Conservation (phyloP, 495 filamentous ascomycete species). For the Thozetella sp. region DNA sequence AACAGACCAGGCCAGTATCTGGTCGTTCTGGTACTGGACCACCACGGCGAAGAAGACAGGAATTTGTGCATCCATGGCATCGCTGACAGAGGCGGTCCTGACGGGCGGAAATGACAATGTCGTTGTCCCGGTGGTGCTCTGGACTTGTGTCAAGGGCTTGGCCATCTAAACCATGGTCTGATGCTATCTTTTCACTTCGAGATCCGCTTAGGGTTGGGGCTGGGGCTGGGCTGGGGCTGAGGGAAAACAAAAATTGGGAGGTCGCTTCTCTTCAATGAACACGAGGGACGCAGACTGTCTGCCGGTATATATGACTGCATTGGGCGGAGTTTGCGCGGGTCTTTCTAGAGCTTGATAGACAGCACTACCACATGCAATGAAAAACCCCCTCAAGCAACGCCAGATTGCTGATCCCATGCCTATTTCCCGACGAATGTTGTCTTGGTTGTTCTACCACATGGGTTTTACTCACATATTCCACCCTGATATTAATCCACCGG, state of each 20-base stretch:
- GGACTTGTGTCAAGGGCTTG: slow-evolving; percentile 83
- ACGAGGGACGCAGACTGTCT: not conserved
- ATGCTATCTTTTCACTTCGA: not conserved
- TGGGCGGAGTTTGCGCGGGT: not conserved
- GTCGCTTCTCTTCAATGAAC: not conserved
- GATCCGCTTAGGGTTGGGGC: not conserved
- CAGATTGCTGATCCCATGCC: no score
- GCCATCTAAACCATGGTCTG: slow-evolving; percentile 50
- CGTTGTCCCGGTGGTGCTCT: slow-evolving; percentile 91
- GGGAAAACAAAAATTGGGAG: no score
- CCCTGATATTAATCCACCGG: no score
- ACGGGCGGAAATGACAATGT: slow-evolving; percentile 99
- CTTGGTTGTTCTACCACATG: no score
- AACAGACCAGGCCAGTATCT: slow-evolving; percentile 10
- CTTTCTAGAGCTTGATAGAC: not conserved
- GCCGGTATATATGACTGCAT: no score
- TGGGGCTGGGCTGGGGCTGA: no score
- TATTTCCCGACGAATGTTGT: no score
- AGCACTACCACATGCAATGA: no score
- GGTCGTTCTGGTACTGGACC: slow-evolving; percentile 33
- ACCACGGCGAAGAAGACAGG: slow-evolving; percentile 57
- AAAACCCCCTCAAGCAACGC: no score
- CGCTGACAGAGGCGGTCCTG: slow-evolving; percentile 90
- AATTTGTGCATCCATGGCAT: slow-evolving; percentile 76
- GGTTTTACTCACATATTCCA: no score